phyloP scores from a whole-genome alignment of 1,139 yeast genomes.

The Debaryomycetaceae sp. region DNA sequence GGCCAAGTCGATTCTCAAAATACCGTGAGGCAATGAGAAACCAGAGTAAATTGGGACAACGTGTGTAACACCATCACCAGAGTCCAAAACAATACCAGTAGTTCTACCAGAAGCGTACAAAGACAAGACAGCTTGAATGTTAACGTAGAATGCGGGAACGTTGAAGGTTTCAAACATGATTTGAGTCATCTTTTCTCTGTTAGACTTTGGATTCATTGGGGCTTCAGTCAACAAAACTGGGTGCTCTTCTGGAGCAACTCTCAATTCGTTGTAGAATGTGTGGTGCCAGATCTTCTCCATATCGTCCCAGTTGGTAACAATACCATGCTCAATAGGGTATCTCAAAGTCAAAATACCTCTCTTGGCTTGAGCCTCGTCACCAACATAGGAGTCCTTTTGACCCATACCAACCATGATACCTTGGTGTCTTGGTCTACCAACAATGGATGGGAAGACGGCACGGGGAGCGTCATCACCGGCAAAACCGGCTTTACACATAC shows the following conservation, averaged over 20 bases:
- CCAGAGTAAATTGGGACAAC: slow-evolving; percentile 99
- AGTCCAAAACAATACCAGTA: slow-evolving; percentile 98
- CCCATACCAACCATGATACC: slow-evolving; percentile 99
- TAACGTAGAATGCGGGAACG: slow-evolving; percentile 98
- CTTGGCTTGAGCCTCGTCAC: slow-evolving; percentile 99
- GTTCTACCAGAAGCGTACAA: slow-evolving; percentile 99
- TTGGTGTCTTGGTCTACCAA: slow-evolving; percentile 99
- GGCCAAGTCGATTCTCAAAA: slow-evolving; percentile 97
- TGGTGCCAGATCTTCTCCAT: slow-evolving; percentile 99
- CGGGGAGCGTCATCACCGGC: slow-evolving; percentile 99
- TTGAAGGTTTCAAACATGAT: slow-evolving; percentile 98
- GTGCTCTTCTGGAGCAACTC: slow-evolving; percentile 99
- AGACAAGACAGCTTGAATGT: slow-evolving; percentile 97
- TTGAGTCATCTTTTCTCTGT: slow-evolving; percentile 99
- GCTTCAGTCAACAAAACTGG: slow-evolving; percentile 98
- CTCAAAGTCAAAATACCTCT: slow-evolving; percentile 99
- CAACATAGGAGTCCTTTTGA: slow-evolving; percentile 98
- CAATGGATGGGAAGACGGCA: slow-evolving; percentile 99
- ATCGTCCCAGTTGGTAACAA: slow-evolving; percentile 99
- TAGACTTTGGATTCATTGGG: slow-evolving; percentile 98
- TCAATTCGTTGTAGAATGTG: slow-evolving; percentile 94
- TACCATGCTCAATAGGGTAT: slow-evolving; percentile 99
- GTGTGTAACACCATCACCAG: slow-evolving; percentile 99
- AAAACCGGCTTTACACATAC: slow-evolving; percentile 99
- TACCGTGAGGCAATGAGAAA: slow-evolving; percentile 98